Evolutionary conservation across 78 protist species (phyloP).

Genomic region (Tieghemostelium lacteum): DNA sequence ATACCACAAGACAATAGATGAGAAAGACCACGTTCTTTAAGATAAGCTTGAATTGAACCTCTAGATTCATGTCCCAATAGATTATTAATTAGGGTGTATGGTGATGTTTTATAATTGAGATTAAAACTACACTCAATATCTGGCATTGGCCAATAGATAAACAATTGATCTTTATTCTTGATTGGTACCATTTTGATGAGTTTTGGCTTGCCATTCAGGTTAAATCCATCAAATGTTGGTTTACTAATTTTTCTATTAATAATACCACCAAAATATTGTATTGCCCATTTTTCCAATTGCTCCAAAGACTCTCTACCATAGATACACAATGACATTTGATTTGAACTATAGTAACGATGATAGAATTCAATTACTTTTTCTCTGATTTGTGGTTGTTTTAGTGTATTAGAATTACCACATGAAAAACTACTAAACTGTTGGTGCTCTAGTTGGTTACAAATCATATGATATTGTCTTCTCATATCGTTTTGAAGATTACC

Average conservation of each 20-base stretch:
- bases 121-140: not conserved
- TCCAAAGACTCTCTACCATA: conserved; percentile 51
- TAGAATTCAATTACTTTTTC: conserved; percentile 43
- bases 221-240: not conserved
- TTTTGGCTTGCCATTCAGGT: not conserved
- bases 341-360: conserved; percentile 43
- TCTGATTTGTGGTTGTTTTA: conserved; percentile 10
- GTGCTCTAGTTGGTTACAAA: not conserved
- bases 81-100: not conserved
- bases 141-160: conserved; percentile 14
- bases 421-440: conserved; percentile 41
- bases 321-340: conserved; percentile 41
- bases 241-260: conserved; percentile 15
- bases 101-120: not conserved
- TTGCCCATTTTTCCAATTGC: conserved; percentile 22
- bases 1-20: not conserved
- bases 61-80: conserved; percentile 55
- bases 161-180: not conserved
- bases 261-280: conserved; percentile 13
- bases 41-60: conserved; percentile 35
- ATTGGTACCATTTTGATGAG: not conserved
- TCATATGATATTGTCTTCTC: not conserved
- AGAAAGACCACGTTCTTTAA: not conserved
- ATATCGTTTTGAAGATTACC: conserved; percentile 21
- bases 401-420: conserved; percentile 48